Percentiles rank a stretch among this genome's conserved stretches.
phyloP scores from a whole-genome alignment of 345 rosid species.

The Combretum micranthum region DNA sequence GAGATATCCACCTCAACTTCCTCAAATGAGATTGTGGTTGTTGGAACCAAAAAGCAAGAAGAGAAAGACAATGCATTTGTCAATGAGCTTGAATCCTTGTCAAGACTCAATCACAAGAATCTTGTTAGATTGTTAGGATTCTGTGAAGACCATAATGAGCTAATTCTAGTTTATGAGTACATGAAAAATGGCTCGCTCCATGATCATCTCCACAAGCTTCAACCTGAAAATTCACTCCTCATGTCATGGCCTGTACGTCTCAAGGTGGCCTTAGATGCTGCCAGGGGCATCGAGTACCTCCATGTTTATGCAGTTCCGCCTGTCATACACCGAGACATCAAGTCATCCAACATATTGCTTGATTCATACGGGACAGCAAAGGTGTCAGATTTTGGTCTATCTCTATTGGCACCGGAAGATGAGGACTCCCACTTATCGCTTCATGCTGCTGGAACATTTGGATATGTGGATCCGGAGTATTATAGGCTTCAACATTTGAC shows the following conservation, averaged over 20 bases:
- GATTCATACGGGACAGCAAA: constrained; percentile 51
- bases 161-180: constrained; percentile 55
- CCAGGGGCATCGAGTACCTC: constrained; percentile 67
- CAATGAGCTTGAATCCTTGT: constrained; percentile 72
- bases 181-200: constrained; percentile 60
- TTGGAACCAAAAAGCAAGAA: constrained; percentile 28
- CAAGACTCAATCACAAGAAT: constrained; percentile 70
- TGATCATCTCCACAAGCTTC: constrained; percentile 58
- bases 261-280: constrained; percentile 60
- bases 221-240: constrained; percentile 22
- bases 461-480: constrained; percentile 82
- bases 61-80: constrained; percentile 63
- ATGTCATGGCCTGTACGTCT: constrained; percentile 60
- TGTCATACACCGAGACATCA: constrained; percentile 79
- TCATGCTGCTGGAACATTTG: constrained; percentile 63
- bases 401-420: constrained; percentile 52
- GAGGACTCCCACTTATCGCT: constrained; percentile 54
- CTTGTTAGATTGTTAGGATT: constrained; percentile 63
- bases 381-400: constrained; percentile 78
- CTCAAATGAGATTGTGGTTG: constrained; percentile 5
- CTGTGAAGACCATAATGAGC: constrained; percentile 56
- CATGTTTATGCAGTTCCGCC: constrained; percentile 57
- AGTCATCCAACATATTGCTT: constrained; percentile 66
- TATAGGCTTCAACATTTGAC: constrained; percentile 60
- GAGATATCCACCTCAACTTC: constrained; percentile 23